Evolutionary conservation across 179 eudicot species (phyloP).

Genomic region (Heliamphora pulchella): DNA sequence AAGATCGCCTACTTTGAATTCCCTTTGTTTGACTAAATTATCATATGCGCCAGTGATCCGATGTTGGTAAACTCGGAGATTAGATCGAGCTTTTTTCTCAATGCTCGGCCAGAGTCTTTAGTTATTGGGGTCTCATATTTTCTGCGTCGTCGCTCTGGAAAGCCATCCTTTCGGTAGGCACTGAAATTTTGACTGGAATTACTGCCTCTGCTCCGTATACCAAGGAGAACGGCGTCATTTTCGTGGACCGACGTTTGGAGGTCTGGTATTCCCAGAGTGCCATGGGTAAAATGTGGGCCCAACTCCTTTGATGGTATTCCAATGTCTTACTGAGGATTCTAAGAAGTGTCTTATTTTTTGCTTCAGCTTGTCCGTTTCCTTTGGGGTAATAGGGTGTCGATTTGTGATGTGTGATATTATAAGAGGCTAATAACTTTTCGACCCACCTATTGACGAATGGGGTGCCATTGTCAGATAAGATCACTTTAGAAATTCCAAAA

Average conservation of each 20-base stretch:
- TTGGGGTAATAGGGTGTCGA: background rate
- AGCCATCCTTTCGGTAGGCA: background rate
- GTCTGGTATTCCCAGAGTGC: background rate
- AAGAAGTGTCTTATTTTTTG: background rate
- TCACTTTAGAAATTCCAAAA: background rate
- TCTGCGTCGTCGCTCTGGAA: background rate
- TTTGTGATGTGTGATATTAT: background rate
- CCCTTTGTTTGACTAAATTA: background rate
- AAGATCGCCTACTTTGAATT: background rate
- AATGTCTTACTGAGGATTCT: background rate
- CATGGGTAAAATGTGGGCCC: background rate
- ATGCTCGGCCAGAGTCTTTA: background rate
- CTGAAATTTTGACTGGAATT: background rate
- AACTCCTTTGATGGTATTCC: background rate
- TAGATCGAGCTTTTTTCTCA: background rate
- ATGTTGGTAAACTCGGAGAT: background rate
- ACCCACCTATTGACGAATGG: background rate
- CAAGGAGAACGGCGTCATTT: background rate
- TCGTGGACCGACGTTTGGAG: background rate
- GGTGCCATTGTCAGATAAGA: background rate
- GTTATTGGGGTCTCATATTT: background rate
- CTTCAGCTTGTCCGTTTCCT: background rate
- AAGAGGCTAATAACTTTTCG: background rate
- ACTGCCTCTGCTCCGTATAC: background rate
- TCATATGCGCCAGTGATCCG: background rate